Percentiles rank a stretch among this genome's conserved stretches.
Conservation (phyloP, 2,329 filamentous ascomycete genomes). For the Paecilomyces sp. region DNA sequence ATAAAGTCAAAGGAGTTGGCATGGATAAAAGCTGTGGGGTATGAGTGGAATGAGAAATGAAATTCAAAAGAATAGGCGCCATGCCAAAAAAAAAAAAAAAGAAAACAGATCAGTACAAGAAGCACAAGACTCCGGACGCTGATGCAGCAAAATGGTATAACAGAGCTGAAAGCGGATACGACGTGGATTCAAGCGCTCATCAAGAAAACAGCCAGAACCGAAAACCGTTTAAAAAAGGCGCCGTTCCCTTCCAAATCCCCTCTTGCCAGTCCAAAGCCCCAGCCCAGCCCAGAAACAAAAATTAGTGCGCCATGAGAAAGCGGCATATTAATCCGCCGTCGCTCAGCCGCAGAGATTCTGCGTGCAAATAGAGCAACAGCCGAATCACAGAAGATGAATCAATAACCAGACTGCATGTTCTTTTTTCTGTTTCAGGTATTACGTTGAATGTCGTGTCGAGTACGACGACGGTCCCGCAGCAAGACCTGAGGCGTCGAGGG, state of each 20-base stretch:
- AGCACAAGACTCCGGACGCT: neutral
- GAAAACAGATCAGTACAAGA: neutral
- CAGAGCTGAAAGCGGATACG: neutral
- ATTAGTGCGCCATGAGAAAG: neutral
- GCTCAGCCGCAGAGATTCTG: neutral
- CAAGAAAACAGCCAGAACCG: neutral
- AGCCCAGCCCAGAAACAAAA: neutral
- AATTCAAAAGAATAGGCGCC: neutral
- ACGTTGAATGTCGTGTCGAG: neutral
- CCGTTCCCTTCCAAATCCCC: neutral
- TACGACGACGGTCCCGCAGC: slow-evolving; percentile 30
- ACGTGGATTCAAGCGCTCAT: neutral
- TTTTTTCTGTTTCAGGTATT: neutral
- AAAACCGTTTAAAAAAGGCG: neutral
- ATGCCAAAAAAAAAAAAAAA: neutral
- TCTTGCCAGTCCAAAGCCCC: neutral
- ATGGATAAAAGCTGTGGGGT: neutral
- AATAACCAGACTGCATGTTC: neutral
- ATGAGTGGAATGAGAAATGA: neutral
- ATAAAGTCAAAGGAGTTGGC: neutral
- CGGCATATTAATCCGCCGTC: neutral
- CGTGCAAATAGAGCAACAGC: neutral
- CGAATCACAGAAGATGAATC: neutral
- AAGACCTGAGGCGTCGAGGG: slow-evolving; percentile 34
- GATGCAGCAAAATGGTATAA: neutral